These are phyloP conservation scores for Gnomoniopsis smithogilvyi DNA, from an alignment of 2,329 filamentous ascomycete species.

Conservation along the genomic window DNA sequence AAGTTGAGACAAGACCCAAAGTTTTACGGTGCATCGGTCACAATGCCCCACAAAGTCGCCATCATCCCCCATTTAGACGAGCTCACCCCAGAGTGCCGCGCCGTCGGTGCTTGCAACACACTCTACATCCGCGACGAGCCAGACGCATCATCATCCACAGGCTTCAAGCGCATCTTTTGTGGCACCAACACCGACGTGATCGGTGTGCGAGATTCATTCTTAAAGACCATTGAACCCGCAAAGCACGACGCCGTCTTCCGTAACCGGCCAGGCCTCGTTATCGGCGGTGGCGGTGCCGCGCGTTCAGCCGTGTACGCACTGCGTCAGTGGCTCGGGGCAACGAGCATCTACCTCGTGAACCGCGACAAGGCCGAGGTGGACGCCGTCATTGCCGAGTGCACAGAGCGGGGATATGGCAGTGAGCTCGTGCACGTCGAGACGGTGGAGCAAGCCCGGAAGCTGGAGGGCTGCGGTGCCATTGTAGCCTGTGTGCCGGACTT, in stretches of 20 bases:
- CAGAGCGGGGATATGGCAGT: conserved; percentile 54
- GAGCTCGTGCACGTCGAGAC: conserved; percentile 59
- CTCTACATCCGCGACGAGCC: conserved; percentile 59
- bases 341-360: conserved; percentile 73
- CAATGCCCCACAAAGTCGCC: conserved; percentile 80
- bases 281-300: conserved; percentile 78
- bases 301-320: conserved; percentile 74
- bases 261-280: conserved; percentile 64
- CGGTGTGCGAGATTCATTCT: conserved; percentile 71
- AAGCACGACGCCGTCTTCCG: conserved; percentile 46
- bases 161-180: conserved; percentile 51
- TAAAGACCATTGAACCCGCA: conserved; percentile 46
- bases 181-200: conserved; percentile 82
- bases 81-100: conserved; percentile 67
- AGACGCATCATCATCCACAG: conserved; percentile 23
- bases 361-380: conserved; percentile 66
- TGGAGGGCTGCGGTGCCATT: conserved; percentile 63
- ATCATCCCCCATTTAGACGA: conserved; percentile 73
- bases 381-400: conserved; percentile 64
- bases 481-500: conserved; percentile 76
- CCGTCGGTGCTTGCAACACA: conserved; percentile 78
- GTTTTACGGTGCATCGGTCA: conserved; percentile 70
- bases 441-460: conserved; percentile 53
- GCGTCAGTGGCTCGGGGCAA: conserved; percentile 64
- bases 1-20: conserved; percentile 51